Base-by-base conservation (phyloP, 208 protist species). In the Balamuthia mandrillaris region DNA sequence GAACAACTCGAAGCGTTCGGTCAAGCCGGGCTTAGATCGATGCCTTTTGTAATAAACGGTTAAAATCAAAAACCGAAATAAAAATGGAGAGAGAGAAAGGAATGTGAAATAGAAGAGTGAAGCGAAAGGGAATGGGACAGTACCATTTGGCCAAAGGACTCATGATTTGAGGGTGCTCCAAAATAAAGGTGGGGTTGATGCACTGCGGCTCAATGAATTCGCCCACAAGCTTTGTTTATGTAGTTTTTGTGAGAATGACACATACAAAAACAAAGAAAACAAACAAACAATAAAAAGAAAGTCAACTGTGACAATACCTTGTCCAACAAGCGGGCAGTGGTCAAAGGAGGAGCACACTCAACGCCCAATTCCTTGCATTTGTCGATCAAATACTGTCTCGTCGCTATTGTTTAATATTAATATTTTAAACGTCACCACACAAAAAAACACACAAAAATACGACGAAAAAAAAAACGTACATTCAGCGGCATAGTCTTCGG, bases 1-100 rank as follows among this genome's bases (percentile, higher is more conserved):
- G 81, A 99, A 99, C 21, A 99, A 93, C 94, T 99, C 99, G 83
- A 99, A 99, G 42, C 99, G 92, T 92, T 99, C 98, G 2, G 98
- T 99, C 3, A 99, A 90, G 45, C 95, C 95, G 42, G 90, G 83
- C 51, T 96, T 92, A 14, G 92, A 83, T 60, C 97, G 94, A 86
- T 99, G 97, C 41, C 45, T 66, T 29, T 49, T 27, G 63, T 33
- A 16, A 85, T 16, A 77, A 1, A 65, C 84, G 14, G 18, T 87
- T 39, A 33, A 78, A 10, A 81, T 63, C 51, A 70, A 7, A 5
- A 6, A 5, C 4, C n/a, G 14, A 83, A 70, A 21, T 16, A 61
- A 68, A 51, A 1, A 54, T 31, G 2, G 35, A 70, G 4, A 29
- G 24, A 3, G 33, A 58, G 12, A 75, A 41, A 2, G 27, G 37